phyloP scores from a whole-genome alignment of 2,329 filamentous ascomycete genomes.

The Diatrype stigma region DNA sequence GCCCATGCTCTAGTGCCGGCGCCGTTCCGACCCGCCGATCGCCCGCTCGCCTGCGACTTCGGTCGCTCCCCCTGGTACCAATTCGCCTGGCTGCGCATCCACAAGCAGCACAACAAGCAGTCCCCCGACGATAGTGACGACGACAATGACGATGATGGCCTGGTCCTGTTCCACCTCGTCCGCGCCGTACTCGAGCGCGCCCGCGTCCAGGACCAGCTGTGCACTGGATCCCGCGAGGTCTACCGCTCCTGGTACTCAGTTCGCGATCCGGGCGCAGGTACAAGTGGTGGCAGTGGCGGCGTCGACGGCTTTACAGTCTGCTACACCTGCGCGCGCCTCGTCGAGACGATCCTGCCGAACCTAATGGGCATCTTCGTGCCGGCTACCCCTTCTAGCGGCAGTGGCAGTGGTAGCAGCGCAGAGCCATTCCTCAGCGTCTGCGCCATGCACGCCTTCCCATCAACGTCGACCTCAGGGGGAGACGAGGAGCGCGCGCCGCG shows the following conservation, averaged over 20 bases:
- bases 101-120: no score
- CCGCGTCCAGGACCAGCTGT: constrained; percentile 53
- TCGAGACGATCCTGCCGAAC: constrained; percentile 70
- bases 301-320: constrained; percentile 74
- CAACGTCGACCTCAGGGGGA: not conserved
- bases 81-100: constrained; percentile 76
- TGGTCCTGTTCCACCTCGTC: constrained; percentile 67
- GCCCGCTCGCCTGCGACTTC: constrained; percentile 70
- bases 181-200: constrained; percentile 58
- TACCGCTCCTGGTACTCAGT: constrained; percentile 72
- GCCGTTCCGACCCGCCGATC: constrained; percentile 51
- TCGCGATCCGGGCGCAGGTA: constrained; percentile 61
- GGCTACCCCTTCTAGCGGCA: no score
- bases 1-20: constrained; percentile 61
- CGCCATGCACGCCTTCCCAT: constrained; percentile 55
- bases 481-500: constrained; percentile 26
- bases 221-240: constrained; percentile 50
- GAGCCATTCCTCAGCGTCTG: constrained; percentile 55
- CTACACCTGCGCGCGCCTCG: constrained; percentile 64
- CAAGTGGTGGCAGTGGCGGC: no score
- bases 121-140: no score
- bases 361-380: constrained; percentile 63
- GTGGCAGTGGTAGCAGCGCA: constrained; percentile 33
- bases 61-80: constrained; percentile 74
- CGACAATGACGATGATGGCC: constrained; percentile 48